Base-by-base conservation (phyloP, 2,329 filamentous ascomycete species). In the Leptodontidium sp. region DNA sequence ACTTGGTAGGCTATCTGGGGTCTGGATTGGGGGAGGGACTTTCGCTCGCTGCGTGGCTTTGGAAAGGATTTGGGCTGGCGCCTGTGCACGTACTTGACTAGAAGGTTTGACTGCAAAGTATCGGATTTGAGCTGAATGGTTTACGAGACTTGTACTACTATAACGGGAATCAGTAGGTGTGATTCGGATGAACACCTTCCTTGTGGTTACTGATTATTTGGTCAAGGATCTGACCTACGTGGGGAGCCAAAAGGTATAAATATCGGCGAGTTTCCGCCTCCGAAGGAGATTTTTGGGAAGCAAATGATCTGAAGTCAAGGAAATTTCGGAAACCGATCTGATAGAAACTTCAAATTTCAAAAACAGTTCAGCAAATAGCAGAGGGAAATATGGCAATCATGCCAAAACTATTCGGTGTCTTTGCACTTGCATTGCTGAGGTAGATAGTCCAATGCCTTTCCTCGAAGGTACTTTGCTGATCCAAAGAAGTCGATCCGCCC, bases 391-490 rank as follows among this genome's bases (percentile, higher is more conserved):
- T 69, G 64, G 55, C 61, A 40, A 57, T 55, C 11, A 9, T 43
- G 6, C 40, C 17, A 61, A 21, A 50, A 24, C n/a, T 50, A 15
- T 12, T 68, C 6, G 24, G 53, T 15, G 5, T 66, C 45, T 40
- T 66, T 21, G 64, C 47, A 21, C 43, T 72, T 32, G 68, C 57
- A 55, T 24, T 59, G 8, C 52, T 72, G 15, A 63, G 68, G 70
- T 72, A 63, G 15, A 35, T 52, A 24, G 5, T n/a, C 40, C n/a
- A n/a, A 29, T 21, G 5, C 21, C 21, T 21, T 21, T 24, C 15
- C 53, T 11, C 21, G 17, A 26, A 32, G 11, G 21, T 24, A 24
- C 38, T 15, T 2, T 62, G 32, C 65, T 69, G 40, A 69, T 29
- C 21, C 15, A 21, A 24, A 24, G 9, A 55, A 72, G 70, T 38